Conservation (phyloP, 306 rosid species). For the Geum urbanum region DNA sequence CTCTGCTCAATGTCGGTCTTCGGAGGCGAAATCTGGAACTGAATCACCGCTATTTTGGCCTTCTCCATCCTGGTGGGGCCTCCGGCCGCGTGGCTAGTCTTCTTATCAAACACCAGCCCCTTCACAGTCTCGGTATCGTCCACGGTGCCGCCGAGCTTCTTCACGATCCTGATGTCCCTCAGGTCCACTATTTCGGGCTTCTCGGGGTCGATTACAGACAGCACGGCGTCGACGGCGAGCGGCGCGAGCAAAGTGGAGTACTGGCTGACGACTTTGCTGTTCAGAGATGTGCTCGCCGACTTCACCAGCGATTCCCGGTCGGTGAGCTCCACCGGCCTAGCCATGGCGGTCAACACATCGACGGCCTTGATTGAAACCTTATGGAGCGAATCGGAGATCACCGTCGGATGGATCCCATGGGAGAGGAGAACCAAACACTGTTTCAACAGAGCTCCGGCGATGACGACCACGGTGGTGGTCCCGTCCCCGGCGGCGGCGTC, state of each 20-base stretch:
- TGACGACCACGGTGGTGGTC: conserved; percentile 90
- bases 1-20: conserved; percentile 96
- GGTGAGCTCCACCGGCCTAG: conserved; percentile 81
- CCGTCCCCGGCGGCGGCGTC: conserved; percentile 96
- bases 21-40: conserved; percentile 94
- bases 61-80: conserved; percentile 93
- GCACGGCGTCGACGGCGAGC: conserved; percentile 83
- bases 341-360: conserved; percentile 89
- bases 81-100: conserved; percentile 92
- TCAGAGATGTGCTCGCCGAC: conserved; percentile 87
- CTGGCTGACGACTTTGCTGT: conserved; percentile 93
- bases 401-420: conserved; percentile 85
- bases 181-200: conserved; percentile 79
- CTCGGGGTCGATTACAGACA: conserved; percentile 55
- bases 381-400: conserved; percentile 76
- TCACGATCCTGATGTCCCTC: conserved; percentile 84
- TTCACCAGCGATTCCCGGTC: conserved; percentile 80
- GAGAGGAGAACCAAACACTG: conserved; percentile 67
- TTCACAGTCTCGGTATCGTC: conserved; percentile 78
- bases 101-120: conserved; percentile 88
- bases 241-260: conserved; percentile 90
- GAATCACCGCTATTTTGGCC: conserved; percentile 91
- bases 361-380: conserved; percentile 72
- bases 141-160: conserved; percentile 90
- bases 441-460: conserved; percentile 75